Evolutionary conservation across 2,329 filamentous ascomycete genomes (phyloP), one percentile per base, ranked within the genome.

Genomic region (Neofusicoccum umdonicola): DNA sequence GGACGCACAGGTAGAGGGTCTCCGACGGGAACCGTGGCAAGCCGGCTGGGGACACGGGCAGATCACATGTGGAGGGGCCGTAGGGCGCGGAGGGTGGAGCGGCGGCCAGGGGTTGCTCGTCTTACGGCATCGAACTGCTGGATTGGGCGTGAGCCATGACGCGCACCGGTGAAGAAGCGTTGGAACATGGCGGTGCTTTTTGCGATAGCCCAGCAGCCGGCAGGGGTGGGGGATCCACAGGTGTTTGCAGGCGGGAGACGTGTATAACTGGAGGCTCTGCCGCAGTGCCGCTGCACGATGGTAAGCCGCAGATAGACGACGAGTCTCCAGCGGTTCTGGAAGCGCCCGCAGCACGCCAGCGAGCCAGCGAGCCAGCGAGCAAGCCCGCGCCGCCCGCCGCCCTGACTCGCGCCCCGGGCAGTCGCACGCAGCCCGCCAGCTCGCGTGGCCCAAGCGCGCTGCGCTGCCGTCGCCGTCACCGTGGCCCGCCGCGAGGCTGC

Each of bases 1-100:
- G 27, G 15, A 39, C 42, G 56, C 56, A 47, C 56, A 60, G 56
- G 47, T 60, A 31, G 41, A 47, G 42, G 50, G 37, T 31, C 42
- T 35, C 61, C 61, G 61, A 63, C 42, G 50, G 39, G 37, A 63
- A 54, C 61, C 61, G 61, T 54, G 61, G 50, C 48, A 63, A 63
- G 42, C 61, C 61, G 61, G 48, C 37, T 54, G 27, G 42, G 39
- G 22, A 19, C 17, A 45, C 34, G 61, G 42, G 61, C 27, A 63
- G 60, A 54, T 54, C 48, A 63, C 61, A 63, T 63, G 61, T 37
- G 61, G 61, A 56, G 60, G 48, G 51, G 31, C 37, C 31, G 41
- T 63, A 63, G 61, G 61, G 50, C 61, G 61, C 31, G 39, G 61
- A 37, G 8, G 56, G 61, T 56, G 61, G 61, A 63, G 61, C 48